A percentile compares a stretch with the other conserved stretches of the same genome.
These are phyloP conservation scores for Gynostemma pentaphyllum DNA, from an alignment of 306 rosid genomes.

Conservation along the genomic window DNA sequence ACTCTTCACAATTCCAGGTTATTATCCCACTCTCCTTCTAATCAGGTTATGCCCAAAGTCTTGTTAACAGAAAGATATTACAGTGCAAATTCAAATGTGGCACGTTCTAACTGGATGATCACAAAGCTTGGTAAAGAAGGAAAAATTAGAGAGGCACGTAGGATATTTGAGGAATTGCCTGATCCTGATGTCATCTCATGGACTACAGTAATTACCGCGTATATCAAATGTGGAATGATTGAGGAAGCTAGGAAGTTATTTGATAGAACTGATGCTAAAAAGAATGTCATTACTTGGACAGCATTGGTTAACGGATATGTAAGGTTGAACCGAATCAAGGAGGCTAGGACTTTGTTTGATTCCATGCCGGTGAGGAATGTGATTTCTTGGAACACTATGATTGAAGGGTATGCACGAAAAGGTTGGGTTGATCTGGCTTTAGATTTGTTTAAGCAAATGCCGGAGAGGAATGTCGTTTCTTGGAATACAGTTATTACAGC, in stretches of 20 bases:
- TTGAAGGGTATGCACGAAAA: no score
- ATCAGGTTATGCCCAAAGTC: neutral
- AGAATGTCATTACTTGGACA: no score
- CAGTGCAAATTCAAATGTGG: conserved; percentile 14
- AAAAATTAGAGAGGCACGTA: no score
- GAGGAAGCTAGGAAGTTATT: no score
- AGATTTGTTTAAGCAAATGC: conserved; percentile 26
- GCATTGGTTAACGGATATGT: no score
- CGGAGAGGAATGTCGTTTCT: conserved; percentile 24
- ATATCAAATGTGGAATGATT: conserved; percentile 19
- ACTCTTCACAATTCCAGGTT: no score
- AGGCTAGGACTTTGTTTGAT: no score
- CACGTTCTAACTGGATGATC: conserved; percentile 26
- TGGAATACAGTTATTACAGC: no score
- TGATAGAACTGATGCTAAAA: conserved; percentile 24
- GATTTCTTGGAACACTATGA: conserved; percentile 1
- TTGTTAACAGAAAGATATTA: conserved; percentile 19
- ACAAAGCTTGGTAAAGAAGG: no score
- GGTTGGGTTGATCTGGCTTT: conserved; percentile 19
- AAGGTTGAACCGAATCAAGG: conserved; percentile 16
- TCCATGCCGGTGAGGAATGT: conserved; percentile 34
- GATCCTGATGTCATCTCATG: conserved; percentile 27
- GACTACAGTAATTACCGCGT: conserved; percentile 28
- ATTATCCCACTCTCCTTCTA: conserved; percentile 11
- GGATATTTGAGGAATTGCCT: conserved; percentile 23